Conservation (phyloP, 257 asterid genomes). For the Echites panduratus region DNA sequence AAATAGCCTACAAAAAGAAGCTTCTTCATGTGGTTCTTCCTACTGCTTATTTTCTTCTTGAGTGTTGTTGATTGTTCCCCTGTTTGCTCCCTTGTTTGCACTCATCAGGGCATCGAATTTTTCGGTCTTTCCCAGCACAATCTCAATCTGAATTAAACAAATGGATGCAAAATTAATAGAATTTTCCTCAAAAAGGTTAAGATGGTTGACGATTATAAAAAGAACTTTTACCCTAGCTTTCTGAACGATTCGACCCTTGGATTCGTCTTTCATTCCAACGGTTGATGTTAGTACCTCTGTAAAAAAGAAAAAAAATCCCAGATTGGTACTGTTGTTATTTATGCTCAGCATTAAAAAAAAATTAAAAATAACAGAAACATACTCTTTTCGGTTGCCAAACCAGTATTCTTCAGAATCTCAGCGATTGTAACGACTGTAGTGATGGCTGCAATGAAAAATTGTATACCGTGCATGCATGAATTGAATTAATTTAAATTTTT, state of each 20-base stretch:
- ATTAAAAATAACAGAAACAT: constrained; percentile 18
- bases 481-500: too few species aligned
- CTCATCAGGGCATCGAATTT: constrained; percentile 66
- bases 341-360: too few species aligned
- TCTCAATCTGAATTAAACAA: constrained; percentile 35
- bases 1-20: background rate
- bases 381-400: constrained; percentile 83
- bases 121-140: constrained; percentile 73
- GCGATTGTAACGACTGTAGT: constrained; percentile 89
- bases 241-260: constrained; percentile 72
- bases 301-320: constrained; percentile 1
- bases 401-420: constrained; percentile 83
- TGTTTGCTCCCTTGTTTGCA: constrained; percentile 24
- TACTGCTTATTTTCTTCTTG: constrained; percentile 41
- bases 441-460: constrained; percentile 47
- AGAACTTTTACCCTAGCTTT: too few species aligned
- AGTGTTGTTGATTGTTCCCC: constrained; percentile 26
- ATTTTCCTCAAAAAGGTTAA: too few species aligned
- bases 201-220: too few species aligned
- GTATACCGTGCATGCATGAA: too few species aligned
- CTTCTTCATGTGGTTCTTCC: background rate
- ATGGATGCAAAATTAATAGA: too few species aligned
- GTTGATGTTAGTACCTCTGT: constrained; percentile 76
- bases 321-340: background rate
- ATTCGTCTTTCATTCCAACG: constrained; percentile 75